A percentile compares a stretch with the other conserved stretches of the same genome.
Evolutionary conservation across 768 basidiomycete species (phyloP).

Genomic region (Mrakia hoshinonis): DNA sequence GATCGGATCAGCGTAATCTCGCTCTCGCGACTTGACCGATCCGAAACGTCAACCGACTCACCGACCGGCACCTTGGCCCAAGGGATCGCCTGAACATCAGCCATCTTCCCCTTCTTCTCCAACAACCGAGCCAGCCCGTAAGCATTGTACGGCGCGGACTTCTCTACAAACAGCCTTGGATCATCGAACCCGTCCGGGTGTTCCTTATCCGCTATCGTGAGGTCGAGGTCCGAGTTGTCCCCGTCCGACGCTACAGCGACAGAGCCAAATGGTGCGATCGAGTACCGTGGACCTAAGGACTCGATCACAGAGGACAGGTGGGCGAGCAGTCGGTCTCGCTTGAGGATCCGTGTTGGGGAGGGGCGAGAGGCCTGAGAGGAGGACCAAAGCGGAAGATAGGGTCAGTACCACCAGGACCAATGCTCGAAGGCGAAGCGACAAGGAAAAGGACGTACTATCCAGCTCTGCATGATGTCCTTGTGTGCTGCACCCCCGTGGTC

Average conservation of each 20-base stretch:
- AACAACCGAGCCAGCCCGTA: background rate
- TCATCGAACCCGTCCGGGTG: background rate
- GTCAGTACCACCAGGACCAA: too few relatives aligned
- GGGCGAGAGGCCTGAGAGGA: background rate
- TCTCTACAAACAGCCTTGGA: background rate
- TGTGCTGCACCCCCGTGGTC: too few relatives aligned
- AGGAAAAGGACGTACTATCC: too few relatives aligned
- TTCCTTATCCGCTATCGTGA: background rate
- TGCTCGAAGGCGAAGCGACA: too few relatives aligned
- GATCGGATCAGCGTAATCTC: background rate
- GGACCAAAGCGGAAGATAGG: background rate
- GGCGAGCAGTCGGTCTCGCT: slow-evolving; percentile 2
- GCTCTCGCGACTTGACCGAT: background rate
- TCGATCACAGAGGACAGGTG: background rate
- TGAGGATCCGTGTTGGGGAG: background rate
- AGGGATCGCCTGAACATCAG: slow-evolving; percentile 9
- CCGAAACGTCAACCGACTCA: background rate
- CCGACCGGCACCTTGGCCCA: slow-evolving; percentile 17
- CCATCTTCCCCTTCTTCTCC: background rate
- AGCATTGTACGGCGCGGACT: background rate
- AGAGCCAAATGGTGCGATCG: slow-evolving; percentile 1
- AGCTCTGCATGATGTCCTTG: too few relatives aligned
- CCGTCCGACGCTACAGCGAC: background rate
- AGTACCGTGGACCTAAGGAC: background rate
- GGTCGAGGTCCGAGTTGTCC: background rate